Evolutionary conservation across 1,284 basidiomycete species (phyloP), one percentile per base, ranked within the genome.

Genomic region (Melampsora larici-populina): DNA sequence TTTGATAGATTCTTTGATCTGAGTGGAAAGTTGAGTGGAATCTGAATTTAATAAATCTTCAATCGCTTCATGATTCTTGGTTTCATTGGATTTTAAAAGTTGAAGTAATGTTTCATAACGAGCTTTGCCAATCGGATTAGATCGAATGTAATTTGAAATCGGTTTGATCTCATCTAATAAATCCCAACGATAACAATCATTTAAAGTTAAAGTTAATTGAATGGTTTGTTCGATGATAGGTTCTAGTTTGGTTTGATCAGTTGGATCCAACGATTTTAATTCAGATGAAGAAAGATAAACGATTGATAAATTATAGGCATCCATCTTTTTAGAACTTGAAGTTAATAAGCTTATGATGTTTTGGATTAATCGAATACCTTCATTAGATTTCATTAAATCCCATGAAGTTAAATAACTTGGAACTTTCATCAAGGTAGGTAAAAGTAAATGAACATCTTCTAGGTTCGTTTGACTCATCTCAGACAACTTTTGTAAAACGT

Each of bases 381-480:
- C 21, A 15, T 36, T 9, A 36, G 75, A 78, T 26, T 17, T 43
- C 43, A 65, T 36, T 3, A 78, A n/a, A 24, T 46, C 33, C 75
- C 75, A 78, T 46, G 70, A 60, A 4, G 60, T 51, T 40, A 78
- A 67, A 48, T 78, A 78, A 49, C 67, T 51, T n/a, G 75, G 75
- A n/a, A 78, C 29, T 9, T 60, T 55, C 0, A 78, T 29, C n/a
- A 78, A 65, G 7, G 75, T 63, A 51, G 68, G 75, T 15, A 70
- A 62, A 6, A 78, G 75, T 29, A 78, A 64, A 36, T 40, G 51
- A 11, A 78, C 21, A 46, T 78, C 75, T 60, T 78, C 75, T 11
- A 60, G 68, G 26, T 78, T 55, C 1, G 60, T 46, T 64, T 26
- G 17, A 15, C 43, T 67, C 62, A 78, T 51, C 31, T 78, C 67